Base-by-base conservation (phyloP, 2,329 filamentous ascomycete genomes). In the Tothia fuscella region DNA sequence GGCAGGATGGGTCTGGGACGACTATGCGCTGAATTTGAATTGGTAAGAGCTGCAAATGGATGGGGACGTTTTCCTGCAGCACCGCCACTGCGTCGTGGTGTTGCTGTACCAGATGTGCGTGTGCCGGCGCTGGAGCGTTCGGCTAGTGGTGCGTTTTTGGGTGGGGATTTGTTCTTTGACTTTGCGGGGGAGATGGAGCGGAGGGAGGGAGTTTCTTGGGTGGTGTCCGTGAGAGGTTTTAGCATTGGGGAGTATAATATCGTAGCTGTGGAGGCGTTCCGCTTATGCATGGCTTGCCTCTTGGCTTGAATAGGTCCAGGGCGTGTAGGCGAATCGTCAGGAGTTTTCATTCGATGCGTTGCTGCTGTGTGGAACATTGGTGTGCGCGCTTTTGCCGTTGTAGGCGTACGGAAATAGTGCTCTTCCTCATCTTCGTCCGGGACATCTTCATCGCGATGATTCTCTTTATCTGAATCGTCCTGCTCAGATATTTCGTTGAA, bases 261-360 rank as follows among this genome's bases (percentile, higher is more conserved):
- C 0, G 88, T 94, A 50, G 80, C 85, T 16, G 78, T 82, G 0
- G 88, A 94, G 3, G 81, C 58, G 10, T 85, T 87, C 28, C 87
- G 80, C 42, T 64, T 72, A 52, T 94, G 87, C 4, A 30, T 33
- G 29, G 5, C 31, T 22, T 14, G 10, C 25, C 16, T 30, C n/a
- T n/a, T n/a, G n/a, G n/a, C n/a, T n/a, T n/a, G n/a, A n/a, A n/a
- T n/a, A n/a, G n/a, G 12, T 6, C 13, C 6, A 7, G 35, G 17
- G 9, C 17, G 26, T n/a, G 16, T 25, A 16, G 41, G 41, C 3
- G 41, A 43, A 29, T 13, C 35, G 12, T 38, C 19, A 14, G 34
- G 17, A 25, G 24, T 26, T 9, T 38, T 21, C 12, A 38, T n/a
- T 38, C 30, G 34, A 13, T 17, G 25, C 14, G 32, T 12, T 41